Evolutionary conservation across 1,139 yeast genomes (phyloP).

Genomic region (Fermentozyma sake): DNA sequence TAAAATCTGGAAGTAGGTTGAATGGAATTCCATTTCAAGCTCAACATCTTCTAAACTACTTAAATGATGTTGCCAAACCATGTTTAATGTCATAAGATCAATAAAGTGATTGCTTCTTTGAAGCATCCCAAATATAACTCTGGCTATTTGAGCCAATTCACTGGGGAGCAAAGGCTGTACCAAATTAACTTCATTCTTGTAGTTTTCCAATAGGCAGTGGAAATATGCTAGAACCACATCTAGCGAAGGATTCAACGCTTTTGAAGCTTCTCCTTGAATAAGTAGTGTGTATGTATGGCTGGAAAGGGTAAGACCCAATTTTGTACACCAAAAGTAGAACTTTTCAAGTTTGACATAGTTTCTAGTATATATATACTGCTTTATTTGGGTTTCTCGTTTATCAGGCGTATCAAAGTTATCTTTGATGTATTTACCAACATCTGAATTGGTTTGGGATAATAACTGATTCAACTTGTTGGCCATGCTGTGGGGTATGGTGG

Average conservation of each 20-base stretch:
- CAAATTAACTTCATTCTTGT: conserved; percentile 2
- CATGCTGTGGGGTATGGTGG: too few species aligned
- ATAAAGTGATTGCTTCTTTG: conserved; percentile 1
- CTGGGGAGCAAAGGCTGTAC: not conserved
- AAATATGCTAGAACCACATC: conserved; percentile 1
- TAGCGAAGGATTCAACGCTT: not conserved
- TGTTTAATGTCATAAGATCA: conserved; percentile 11
- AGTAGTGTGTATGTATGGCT: conserved; percentile 1
- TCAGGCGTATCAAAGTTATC: conserved; percentile 1
- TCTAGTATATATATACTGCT: conserved; percentile 1
- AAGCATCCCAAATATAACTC: not conserved
- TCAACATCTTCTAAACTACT: conserved; percentile 3
- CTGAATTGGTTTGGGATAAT: too few species aligned
- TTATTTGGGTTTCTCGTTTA: conserved; percentile 1
- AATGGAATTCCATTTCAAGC: conserved; percentile 16
- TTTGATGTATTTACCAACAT: too few species aligned
- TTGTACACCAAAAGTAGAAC: conserved; percentile 1
- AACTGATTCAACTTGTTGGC: too few species aligned
- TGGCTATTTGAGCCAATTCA: not conserved
- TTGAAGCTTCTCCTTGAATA: conserved; percentile 1
- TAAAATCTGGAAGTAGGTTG: conserved; percentile 20
- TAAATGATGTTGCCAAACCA: conserved; percentile 17
- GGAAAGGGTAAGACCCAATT: not conserved
- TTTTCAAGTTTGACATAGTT: not conserved
- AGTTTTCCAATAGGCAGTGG: conserved; percentile 1